phyloP scores from a whole-genome alignment of 352 stramenopile genomes.

The Pythium diclinum region DNA sequence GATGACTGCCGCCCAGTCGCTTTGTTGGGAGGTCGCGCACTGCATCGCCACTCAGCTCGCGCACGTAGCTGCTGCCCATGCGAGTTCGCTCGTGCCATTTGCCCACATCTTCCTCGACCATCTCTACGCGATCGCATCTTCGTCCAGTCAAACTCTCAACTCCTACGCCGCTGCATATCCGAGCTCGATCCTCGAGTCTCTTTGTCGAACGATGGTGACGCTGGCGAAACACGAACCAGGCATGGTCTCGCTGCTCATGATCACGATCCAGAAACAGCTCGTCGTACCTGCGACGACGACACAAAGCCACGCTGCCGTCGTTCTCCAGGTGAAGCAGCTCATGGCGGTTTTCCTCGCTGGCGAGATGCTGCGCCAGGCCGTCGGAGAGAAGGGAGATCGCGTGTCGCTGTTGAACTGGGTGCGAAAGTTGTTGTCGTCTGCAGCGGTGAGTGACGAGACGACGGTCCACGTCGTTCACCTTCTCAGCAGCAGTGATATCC shows the following conservation, averaged over 20 bases:
- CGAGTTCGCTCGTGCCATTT: slow-evolving; percentile 43
- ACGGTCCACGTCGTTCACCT: slow-evolving; percentile 63
- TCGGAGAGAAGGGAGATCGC: slow-evolving; percentile 53
- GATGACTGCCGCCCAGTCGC: not conserved
- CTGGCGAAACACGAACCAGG: slow-evolving; percentile 63
- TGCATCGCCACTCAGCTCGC: slow-evolving; percentile 47
- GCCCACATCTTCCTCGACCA: slow-evolving; percentile 79
- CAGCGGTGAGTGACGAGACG: slow-evolving; percentile 52
- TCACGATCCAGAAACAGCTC: slow-evolving; percentile 84
- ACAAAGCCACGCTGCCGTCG: slow-evolving; percentile 23
- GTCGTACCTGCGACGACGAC: slow-evolving; percentile 30
- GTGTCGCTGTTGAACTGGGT: slow-evolving; percentile 67
- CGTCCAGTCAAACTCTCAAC: slow-evolving; percentile 14
- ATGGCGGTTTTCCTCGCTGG: slow-evolving; percentile 76
- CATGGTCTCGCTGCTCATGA: slow-evolving; percentile 76
- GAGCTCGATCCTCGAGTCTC: slow-evolving; percentile 52
- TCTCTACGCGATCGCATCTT: slow-evolving; percentile 60
- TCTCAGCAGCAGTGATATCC: slow-evolving; percentile 24
- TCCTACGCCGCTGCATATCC: slow-evolving; percentile 33
- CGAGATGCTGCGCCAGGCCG: slow-evolving; percentile 51
- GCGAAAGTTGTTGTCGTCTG: slow-evolving; percentile 57
- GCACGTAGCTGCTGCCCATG: slow-evolving; percentile 38
- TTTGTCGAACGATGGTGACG: slow-evolving; percentile 69
- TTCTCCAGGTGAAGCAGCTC: slow-evolving; percentile 64
- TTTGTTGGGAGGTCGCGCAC: slow-evolving; percentile 66